Base-by-base conservation (phyloP, 1,139 yeast species). In the Protomyces macrosporus region DNA sequence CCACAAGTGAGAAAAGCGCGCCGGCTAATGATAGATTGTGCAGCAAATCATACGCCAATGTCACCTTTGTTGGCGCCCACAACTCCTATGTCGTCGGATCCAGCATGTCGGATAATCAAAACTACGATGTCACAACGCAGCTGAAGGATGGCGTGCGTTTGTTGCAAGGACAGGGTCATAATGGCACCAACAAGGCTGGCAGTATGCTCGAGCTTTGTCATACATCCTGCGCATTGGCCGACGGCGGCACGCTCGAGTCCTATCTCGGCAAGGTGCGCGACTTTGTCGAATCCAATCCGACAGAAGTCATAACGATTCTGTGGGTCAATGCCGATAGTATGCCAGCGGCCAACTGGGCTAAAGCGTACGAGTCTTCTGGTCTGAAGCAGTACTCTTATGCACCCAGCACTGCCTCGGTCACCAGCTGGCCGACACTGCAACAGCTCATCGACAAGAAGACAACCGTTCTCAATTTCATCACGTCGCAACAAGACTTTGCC, bases 61-160 rank as follows among this genome's bases (percentile, higher is more conserved):
- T 60, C 40, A 60, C 64, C 4, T 60, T 52, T n/a, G 33, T 60
- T 12, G 64, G 64, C 16, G 64, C 64, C 35, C 64, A 60, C 53
- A 60, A 60, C 60, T 39, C 55, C 4, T 56, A 56, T 14, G 64
- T 60, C 9, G 64, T 60, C 12, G 60, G 60, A 14, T 48, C 53
- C 14, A 10, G 40, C 52, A 32, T 55, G 16, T n/a, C 36, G 10
- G 60, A 53, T 23, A 60, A 60, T 39, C 64, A 60, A 35, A 39
- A 52, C 34, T 54, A 55, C 36, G 53, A 50, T 12, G 60, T 55
- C 9, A 50, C 64, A 9, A 55, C 60, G 16, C 64, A 60, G 33
- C 45, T 60, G 30, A 45, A 48, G 6, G 60, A 60, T 34, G 64
- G 64, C n/a, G 37, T 60, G 40, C 16, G 64, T 14, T 52, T 60